Percentiles rank a stretch among this genome's conserved stretches.
Conservation (phyloP, 1,284 basidiomycete genomes). For the Ustilago trichophora region DNA sequence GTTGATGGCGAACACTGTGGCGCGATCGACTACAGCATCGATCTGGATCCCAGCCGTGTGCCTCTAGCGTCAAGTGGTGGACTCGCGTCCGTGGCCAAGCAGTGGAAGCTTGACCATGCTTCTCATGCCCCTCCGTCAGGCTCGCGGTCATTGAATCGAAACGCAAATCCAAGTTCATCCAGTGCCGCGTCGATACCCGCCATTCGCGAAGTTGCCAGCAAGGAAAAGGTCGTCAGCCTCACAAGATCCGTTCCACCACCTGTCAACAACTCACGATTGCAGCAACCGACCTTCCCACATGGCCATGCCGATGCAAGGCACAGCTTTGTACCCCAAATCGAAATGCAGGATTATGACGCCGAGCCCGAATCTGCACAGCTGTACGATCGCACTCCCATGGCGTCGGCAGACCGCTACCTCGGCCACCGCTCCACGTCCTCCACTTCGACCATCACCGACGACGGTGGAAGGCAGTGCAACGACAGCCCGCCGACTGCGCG, state of each 20-base stretch:
- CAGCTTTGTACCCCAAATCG: constrained; percentile 38
- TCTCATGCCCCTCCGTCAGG: not conserved
- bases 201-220: constrained; percentile 29
- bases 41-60: constrained; percentile 13
- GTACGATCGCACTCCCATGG: constrained; percentile 33
- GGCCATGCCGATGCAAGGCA: constrained; percentile 9
- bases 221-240: constrained; percentile 52
- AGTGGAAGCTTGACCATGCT: constrained; percentile 31
- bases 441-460: constrained; percentile 25
- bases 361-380: no score
- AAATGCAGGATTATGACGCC: no score
- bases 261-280: constrained; percentile 1
- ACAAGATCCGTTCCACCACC: constrained; percentile 32
- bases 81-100: constrained; percentile 25
- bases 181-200: no score
- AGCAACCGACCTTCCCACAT: not conserved
- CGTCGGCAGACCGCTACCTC: constrained; percentile 27
- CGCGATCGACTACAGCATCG: constrained; percentile 6
- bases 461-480: not conserved
- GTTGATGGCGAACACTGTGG: not conserved
- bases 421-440: constrained; percentile 37
- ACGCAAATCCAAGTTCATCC: not conserved
- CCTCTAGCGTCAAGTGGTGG: constrained; percentile 8
- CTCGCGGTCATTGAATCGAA: not conserved
- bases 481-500: constrained; percentile 40